Evolutionary conservation across 1,284 basidiomycete genomes (phyloP), one percentile per base, ranked within the genome.

Genomic region (Amylostereum areolatum): DNA sequence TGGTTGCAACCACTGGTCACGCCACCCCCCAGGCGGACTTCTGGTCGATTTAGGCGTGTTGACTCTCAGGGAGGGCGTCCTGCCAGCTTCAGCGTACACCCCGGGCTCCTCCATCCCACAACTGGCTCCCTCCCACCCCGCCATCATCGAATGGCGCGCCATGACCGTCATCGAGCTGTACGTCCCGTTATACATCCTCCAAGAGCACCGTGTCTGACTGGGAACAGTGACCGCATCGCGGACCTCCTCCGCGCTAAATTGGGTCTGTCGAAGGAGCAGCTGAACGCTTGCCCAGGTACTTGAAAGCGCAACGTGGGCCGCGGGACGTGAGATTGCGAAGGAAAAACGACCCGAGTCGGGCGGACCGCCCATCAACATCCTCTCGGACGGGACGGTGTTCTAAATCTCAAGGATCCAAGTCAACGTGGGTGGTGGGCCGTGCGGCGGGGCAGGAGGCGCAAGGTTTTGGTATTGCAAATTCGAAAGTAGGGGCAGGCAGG

Each of bases 301-400:
- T 30, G 95, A 98, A 67, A 85, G 85, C 46, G 93, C 92, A 2
- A 97, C 94, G 0, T 97, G 95, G 96, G 96, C 95, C 63, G 93
- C 92, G 2, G 95, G 89, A 0, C 75, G 93, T 5, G 91, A 96
- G 68, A 91, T 97, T 43, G 95, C 95, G 0, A 88, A 83, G 63
- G 67, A 76, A 61, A 85, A 82, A 63, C 72, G 94, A 12, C 85
- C 85, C 0, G 69, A 74, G 42, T 85, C 81, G 0, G 83, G 85
- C 3, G 92, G 91, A 0, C 93, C 92, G 1, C 93, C 93, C 0
- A 91, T 96, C 59, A 87, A 90, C 52, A 89, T 92, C 50, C 77
- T 85, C 53, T 90, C 89, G 53, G 90, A 92, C 54, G 90, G 90
- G 1, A 92, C 89, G 0, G 81, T 93, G 1, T 92, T 92, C 63